Evolutionary conservation across 2,329 filamentous ascomycete genomes (phyloP).

Genomic region (Colletotrichum gloeosporioides): DNA sequence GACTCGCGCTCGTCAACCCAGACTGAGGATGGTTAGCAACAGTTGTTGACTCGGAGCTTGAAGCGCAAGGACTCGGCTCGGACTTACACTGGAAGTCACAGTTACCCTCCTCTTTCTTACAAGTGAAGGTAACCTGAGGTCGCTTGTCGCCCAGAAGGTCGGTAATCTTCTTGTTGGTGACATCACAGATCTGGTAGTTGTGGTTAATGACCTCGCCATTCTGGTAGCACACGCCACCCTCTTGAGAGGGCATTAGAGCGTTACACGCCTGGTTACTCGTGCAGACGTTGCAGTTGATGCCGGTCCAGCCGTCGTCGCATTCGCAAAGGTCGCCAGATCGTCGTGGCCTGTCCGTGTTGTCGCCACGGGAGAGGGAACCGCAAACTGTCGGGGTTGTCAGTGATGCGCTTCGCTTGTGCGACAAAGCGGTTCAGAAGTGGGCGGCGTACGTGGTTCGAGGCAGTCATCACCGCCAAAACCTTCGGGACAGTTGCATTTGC

Average conservation of each 20-base stretch:
- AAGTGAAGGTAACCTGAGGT: conserved; percentile 94
- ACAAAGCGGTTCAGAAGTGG: neutral
- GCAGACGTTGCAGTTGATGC: conserved; percentile 98
- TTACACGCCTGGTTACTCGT: conserved; percentile 83
- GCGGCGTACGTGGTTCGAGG: conserved; percentile 71
- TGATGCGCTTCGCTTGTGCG: neutral
- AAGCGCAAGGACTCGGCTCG: neutral
- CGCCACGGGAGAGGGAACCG: conserved; percentile 83
- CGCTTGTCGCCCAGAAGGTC: conserved; percentile 83
- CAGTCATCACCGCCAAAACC: conserved; percentile 97
- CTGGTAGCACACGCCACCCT: conserved; percentile 90
- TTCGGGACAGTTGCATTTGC: conserved; percentile 89
- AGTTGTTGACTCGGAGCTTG: neutral
- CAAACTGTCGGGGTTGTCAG: conserved; percentile 62
- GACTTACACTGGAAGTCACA: conserved; percentile 93
- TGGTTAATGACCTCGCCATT: conserved; percentile 89
- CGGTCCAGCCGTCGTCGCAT: conserved; percentile 92
- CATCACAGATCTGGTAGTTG: conserved; percentile 97
- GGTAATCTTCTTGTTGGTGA: conserved; percentile 94
- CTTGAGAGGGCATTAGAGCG: conserved; percentile 81
- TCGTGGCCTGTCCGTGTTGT: conserved; percentile 80
- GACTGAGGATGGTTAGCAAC: conserved; percentile 57
- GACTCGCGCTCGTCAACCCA: conserved; percentile 96
- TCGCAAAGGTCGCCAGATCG: conserved; percentile 72
- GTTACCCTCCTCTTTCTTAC: conserved; percentile 73